Evolutionary conservation across 2,329 filamentous ascomycete species (phyloP).

Genomic region (Chaetomium globosum): DNA sequence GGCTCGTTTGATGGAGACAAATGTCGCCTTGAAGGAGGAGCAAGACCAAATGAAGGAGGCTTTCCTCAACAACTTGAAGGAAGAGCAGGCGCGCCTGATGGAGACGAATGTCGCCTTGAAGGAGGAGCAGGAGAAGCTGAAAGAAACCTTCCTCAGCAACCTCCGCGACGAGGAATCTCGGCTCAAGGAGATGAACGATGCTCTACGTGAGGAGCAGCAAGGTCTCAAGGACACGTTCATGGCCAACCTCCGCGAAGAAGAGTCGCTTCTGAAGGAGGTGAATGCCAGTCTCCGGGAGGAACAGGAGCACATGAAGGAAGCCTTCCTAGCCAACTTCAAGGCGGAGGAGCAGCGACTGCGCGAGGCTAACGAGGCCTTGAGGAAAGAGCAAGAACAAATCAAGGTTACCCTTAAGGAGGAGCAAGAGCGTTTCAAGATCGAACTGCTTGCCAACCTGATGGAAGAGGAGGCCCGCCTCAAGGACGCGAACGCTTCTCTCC

Average conservation of each 20-base stretch:
- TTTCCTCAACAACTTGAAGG: conserved; percentile 47
- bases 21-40: conserved; percentile 43
- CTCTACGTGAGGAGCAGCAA: conserved; percentile 31
- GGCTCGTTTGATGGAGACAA: conserved; percentile 30
- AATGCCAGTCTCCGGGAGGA: conserved; percentile 28
- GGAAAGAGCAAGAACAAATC: conserved; percentile 28
- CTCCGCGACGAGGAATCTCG: conserved; percentile 37
- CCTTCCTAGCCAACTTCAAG: conserved; percentile 29
- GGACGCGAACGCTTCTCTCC: conserved; percentile 31
- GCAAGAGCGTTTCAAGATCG: conserved; percentile 34
- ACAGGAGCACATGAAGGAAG: conserved; percentile 26
- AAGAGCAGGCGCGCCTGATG: conserved; percentile 32
- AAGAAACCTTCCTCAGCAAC: conserved; percentile 33
- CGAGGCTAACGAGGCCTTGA: conserved; percentile 24
- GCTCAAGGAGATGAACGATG: conserved; percentile 31
- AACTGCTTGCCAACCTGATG: conserved; percentile 32
- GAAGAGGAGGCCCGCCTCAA: conserved; percentile 34
- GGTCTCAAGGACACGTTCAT: conserved; percentile 32
- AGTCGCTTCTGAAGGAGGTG: conserved; percentile 29
- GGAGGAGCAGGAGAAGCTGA: conserved; percentile 34
- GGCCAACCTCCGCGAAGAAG: conserved; percentile 30
- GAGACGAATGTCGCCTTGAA: conserved; percentile 33
- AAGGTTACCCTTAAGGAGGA: conserved; percentile 32
- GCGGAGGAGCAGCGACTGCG: conserved; percentile 42
- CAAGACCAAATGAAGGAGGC: conserved; percentile 57